Base-by-base conservation (phyloP, 2,329 filamentous ascomycete species). In the Hypoxylon sp. region DNA sequence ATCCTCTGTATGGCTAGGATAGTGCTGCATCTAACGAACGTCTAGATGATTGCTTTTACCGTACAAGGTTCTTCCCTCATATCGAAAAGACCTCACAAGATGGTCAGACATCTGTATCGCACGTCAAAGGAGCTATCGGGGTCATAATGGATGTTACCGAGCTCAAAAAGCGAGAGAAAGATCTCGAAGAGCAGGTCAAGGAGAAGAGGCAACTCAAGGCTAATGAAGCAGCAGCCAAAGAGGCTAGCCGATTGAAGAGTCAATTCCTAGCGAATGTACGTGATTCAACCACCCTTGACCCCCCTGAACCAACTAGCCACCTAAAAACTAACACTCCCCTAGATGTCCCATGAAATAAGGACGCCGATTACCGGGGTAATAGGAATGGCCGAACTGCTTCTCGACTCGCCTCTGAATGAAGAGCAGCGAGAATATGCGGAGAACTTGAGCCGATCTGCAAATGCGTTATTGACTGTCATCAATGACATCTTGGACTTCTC, bases 401-500 rank as follows among this genome's bases (percentile, higher is more conserved):
- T 90, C 31, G 91, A 93, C 68, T 92, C 90, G 75, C 80, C 87
- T 14, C 80, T 94, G 24, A 85, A 89, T 59, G 84, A 86, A n/a
- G 92, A 94, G 72, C 91, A 94, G 74, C 85, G 86, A 64, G 91
- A 94, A 63, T 92, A 89, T 68, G 90, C 92, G 2, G 91, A 93
- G 71, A 94, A 93, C 68, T 93, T 95, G 5, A 90, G 93, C 74
- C 86, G 91, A 57, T 94, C 92, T 5, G 92, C 91, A 0, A 94
- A 95, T 70, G 93, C 92, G 1, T 82, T 97, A 2, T 83, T 97
- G 19, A 95, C 93, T 0, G 91, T 97, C 44, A 97, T 97, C 79
- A 97, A 97, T 75, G 94, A 97, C 74, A 97, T 97, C 61, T 83
- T 97, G 1, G 94, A 97, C 79, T 94, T 97, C 77, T 96, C 93